Evolutionary conservation across 257 asterid genomes (phyloP), one percentile per base, ranked within the genome.

Genomic region (Striga asiatica): DNA sequence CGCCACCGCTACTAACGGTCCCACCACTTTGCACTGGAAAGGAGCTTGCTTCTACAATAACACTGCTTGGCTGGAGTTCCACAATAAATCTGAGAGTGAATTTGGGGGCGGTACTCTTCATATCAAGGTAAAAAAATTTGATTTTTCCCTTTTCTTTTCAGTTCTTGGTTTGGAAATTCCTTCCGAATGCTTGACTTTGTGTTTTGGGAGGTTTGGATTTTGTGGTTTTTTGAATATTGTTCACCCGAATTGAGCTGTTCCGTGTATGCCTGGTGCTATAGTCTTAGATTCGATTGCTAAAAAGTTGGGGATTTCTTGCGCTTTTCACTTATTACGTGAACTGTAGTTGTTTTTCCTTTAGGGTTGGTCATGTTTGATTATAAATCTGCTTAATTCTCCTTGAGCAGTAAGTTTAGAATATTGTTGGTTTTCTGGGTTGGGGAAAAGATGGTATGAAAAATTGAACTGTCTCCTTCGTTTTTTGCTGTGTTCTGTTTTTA

Each of bases 101-200:
- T 87, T 81, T 71, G 98, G 95, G 64, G 96, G 98, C 6, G 98
- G 92, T 3, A 86, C 96, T 57, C 92, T 91, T 58, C 98, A 81
- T 67, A 62, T 91, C 58, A 76, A 83, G 92, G 98, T 89, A 9
- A 37, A 37, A 8, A 10, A 41, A 37, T 62, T 68, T 28, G 31
- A 19, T 19, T 47, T 42, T 0, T 20, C 39, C 5, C 43, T 41
- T n/a, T 1, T 41, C 6, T 64, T 19, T 70, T 20, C 27, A 12
- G 22, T 16, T 41, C 6, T 67, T n/a, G 13, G 50, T 71, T 65
- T 51, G n/a, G 20, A 38, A n/a, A 0, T 24, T 43, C 4, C 38
- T 48, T 2, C 31, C 41, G 62, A 35, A 41, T 43, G 24, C 0
- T 48, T 55, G 27, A 56, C 16, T 38, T 11, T 24, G 29, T 34